Evolutionary conservation across 768 basidiomycete species (phyloP).

Genomic region (Tulasnella sp.): DNA sequence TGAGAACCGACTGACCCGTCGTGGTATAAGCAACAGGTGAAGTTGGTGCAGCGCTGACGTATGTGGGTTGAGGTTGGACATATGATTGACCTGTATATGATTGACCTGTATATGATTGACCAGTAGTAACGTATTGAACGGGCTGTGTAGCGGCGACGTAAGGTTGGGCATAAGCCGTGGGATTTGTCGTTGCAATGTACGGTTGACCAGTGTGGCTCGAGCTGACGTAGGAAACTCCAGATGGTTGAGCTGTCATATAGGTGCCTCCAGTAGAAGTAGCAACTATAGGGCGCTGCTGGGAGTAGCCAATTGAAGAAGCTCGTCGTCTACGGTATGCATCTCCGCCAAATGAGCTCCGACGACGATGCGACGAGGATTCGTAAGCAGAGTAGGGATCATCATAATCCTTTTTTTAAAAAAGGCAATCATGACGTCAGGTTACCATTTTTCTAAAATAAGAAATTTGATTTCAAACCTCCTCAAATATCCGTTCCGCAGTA

Average conservation of each 20-base stretch:
- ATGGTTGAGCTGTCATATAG: constrained; percentile 6
- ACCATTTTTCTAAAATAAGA: neutral
- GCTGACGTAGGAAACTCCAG: constrained; percentile 5
- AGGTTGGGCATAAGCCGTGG: neutral
- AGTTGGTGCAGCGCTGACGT: too few species aligned
- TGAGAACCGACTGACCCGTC: too few species aligned
- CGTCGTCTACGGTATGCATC: neutral
- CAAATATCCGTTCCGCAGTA: constrained; percentile 47
- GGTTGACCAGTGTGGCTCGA: neutral
- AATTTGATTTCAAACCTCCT: constrained; percentile 4
- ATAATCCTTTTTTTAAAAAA: neutral
- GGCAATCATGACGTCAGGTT: neutral
- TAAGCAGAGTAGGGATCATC: constrained; percentile 6
- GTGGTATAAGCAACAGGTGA: too few species aligned
- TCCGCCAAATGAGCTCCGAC: constrained; percentile 5
- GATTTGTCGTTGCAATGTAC: neutral
- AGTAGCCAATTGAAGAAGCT: neutral
- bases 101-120: too few species aligned
- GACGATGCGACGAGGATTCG: neutral
- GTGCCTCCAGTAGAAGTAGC: neutral
- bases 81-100: too few species aligned
- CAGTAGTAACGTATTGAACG: constrained; percentile 11
- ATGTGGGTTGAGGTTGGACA: too few species aligned
- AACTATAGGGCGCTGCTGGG: neutral
- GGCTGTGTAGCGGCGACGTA: constrained; percentile 7